Evolutionary conservation across 371 early-diverging fungal species (phyloP), one percentile per base, ranked within the genome.

Genomic region (Nematocida homosporus): DNA sequence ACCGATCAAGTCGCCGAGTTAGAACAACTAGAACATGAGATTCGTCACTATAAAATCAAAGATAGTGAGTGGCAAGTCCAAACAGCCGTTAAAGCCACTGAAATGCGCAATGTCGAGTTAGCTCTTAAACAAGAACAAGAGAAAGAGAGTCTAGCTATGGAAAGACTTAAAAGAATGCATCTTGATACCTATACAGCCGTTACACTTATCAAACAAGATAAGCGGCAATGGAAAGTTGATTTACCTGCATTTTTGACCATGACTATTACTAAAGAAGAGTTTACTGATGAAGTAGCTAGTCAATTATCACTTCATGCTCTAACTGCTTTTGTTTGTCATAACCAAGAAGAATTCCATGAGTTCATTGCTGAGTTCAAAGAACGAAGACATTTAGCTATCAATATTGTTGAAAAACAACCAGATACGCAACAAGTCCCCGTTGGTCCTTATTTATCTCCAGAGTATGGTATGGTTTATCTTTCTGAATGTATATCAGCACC

Each of bases 161-260:
- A 81, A 52, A 30, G 38, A 16, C 77, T 84, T 13, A 81, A 79
- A 64, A 68, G 54, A 50, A 75, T 78, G 57, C 81, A 81, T 59
- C 30, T 6, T 27, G 85, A 85, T 51, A 83, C 85, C 20, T 81
- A 82, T 50, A 80, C 68, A 25, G 83, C 78, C 35, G 79, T 85
- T 13, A 42, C 57, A 18, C 78, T 79, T 72, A 57, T 83, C 32
- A 76, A 81, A 63, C 55, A 75, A 27, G 80, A 80, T 56, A 78
- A 79, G 65, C 35, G 77, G 41, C 13, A 41, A 20, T 83, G 83
- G 69, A 80, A 81, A 47, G 77, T 83, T 53, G 68, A 79, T 48
- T 82, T 83, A 50, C 85, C 85, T 0, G 53, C 80, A 16, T 77
- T 82, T 64, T 59, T 85, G 40, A 54, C 66, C 20, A 29, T 85